phyloP scores from a whole-genome alignment of 371 early-diverging fungal genomes.

The Massospora cicadina region DNA sequence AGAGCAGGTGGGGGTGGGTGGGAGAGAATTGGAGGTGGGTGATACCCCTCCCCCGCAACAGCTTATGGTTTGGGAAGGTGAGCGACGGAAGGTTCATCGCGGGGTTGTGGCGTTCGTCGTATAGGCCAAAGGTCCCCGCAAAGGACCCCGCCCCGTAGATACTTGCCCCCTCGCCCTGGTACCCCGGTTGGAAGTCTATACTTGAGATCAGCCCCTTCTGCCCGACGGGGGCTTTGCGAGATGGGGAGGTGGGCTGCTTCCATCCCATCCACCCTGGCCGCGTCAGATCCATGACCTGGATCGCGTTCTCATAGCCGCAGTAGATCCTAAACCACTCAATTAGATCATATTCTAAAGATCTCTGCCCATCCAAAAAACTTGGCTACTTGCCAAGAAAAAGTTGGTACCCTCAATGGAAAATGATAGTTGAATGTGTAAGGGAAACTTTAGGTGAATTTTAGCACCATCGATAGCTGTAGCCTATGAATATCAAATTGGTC shows the following conservation, averaged over 20 bases:
- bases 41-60: background rate
- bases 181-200: background rate
- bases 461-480: too few species aligned
- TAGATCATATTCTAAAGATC: too few species aligned
- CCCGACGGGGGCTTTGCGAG: conserved; percentile 35
- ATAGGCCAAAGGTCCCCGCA: background rate
- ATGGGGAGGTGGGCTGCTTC: conserved; percentile 32
- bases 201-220: conserved; percentile 28
- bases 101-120: background rate
- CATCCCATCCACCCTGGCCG: conserved; percentile 28
- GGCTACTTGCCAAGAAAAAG: too few species aligned
- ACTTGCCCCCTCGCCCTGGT: background rate
- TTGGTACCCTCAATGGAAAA: too few species aligned
- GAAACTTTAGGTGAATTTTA: too few species aligned
- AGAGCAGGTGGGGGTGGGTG: background rate
- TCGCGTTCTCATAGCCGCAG: conserved; percentile 45
- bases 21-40: background rate
- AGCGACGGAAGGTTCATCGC: background rate
- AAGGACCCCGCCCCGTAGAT: background rate
- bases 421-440: too few species aligned
- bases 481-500: too few species aligned
- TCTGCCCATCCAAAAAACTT: too few species aligned
- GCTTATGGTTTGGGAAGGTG: background rate
- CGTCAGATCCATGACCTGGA: conserved; percentile 41
- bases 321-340: conserved; percentile 26